These are phyloP conservation scores for Hypoxylon intermedium DNA, from an alignment of 495 filamentous ascomycete species.

Conservation along the genomic window DNA sequence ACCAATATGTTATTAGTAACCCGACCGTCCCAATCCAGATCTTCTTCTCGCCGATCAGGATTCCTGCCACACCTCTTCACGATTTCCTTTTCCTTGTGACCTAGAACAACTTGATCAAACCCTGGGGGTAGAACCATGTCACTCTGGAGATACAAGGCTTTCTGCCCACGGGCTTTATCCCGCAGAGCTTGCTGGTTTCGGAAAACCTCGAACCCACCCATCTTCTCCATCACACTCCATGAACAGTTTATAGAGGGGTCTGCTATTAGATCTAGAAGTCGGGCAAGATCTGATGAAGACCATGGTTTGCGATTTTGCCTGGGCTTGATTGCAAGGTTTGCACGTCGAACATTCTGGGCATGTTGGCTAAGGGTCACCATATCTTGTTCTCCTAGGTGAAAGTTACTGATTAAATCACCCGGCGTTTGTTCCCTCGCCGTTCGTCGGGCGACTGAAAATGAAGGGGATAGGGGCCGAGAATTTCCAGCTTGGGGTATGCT, in stretches of 20 bases:
- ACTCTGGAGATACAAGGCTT: constrained; percentile 63
- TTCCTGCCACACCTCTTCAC: constrained; percentile 52
- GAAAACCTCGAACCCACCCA: constrained; percentile 47
- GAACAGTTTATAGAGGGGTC: constrained; percentile 57
- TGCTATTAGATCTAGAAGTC: constrained; percentile 55
- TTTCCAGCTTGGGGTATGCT: background rate
- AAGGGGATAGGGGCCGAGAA: background rate
- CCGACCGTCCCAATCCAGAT: constrained; percentile 44
- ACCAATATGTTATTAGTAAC: constrained; percentile 43
- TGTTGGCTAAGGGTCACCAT: constrained; percentile 32
- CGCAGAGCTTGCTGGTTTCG: constrained; percentile 69
- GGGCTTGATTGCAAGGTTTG: constrained; percentile 21
- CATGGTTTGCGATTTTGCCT: constrained; percentile 57
- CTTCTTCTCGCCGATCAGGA: constrained; percentile 52
- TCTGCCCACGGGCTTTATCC: constrained; percentile 71
- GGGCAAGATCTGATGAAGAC: constrained; percentile 53
- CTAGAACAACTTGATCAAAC: constrained; percentile 58
- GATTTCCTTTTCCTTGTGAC: constrained; percentile 55
- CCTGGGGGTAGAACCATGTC: constrained; percentile 51
- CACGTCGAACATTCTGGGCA: constrained; percentile 28
- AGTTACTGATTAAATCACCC: constrained; percentile 6
- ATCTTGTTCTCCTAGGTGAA: constrained; percentile 29
- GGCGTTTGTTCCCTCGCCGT: background rate
- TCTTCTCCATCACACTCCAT: constrained; percentile 60
- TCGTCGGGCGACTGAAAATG: background rate